Evolutionary conservation across 257 asterid species (phyloP), one percentile per base, ranked within the genome.

Genomic region (Salvia miltiorrhiza): DNA sequence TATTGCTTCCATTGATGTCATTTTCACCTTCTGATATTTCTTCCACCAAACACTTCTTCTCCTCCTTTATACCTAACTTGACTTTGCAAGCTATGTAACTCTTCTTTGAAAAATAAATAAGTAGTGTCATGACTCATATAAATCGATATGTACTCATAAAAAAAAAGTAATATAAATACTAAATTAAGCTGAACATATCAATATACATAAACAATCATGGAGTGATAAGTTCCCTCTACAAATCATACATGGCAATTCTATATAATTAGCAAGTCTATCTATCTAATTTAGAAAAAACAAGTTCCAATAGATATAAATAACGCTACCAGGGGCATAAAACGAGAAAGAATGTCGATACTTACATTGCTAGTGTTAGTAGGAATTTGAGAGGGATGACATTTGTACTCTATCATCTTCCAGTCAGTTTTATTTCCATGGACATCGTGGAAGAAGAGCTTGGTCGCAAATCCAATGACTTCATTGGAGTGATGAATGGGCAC

Each of bases 381-480:
- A 8, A 47, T 9, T 13, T 0, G 7, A 10, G 13, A n/a, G 2
- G 33, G 13, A 24, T 3, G 44, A 28, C 24, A 65, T 39, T 11
- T 23, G 13, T 30, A 73, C 23, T 73, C 73, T 5, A 4, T 9
- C 67, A 73, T 55, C 73, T 56, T 65, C 68, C 72, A 73, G 1
- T 45, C 9, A 4, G 78, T 65, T 24, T n/a, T 9, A 2, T 28
- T 14, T 28, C 58, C 71, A 4, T 26, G 0, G 26, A 24, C 26
- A 26, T 13, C 20, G 2, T 37, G 47, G 76, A 52, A 63, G 2
- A 7, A 7, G 44, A 37, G 33, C 5, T 62, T 50, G 17, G 37
- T 40, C 39, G 13, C 53, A 39, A 17, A 61, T 6, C 76, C 76
- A n/a, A 62, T 52, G 13, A 52, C 35, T 16, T 16, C 63, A 23